Evolutionary conservation across 768 basidiomycete genomes (phyloP).

Genomic region (Auricularia heimuer): DNA sequence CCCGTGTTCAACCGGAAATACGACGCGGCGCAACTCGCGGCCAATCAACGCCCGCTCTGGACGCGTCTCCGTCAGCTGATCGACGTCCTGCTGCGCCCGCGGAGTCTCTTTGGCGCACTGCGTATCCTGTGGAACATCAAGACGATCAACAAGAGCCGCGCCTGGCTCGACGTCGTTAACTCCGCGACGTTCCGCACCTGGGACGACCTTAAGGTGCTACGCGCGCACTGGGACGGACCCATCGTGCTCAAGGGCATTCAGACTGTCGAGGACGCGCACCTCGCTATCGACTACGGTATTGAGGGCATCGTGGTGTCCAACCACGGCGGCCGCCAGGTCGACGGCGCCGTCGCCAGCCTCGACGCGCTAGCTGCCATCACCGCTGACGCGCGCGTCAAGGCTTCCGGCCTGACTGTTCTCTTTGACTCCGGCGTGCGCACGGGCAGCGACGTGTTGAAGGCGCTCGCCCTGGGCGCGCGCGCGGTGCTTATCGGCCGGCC

Average conservation of each 20-base stretch:
- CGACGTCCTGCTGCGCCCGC: not conserved
- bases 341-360: constrained; percentile 68
- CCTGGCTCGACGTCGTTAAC: constrained; percentile 22
- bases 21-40: not conserved
- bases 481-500: constrained; percentile 71
- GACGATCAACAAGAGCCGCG: not conserved
- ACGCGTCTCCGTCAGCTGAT: not conserved
- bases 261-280: constrained; percentile 57
- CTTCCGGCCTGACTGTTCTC: constrained; percentile 54
- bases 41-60: not conserved
- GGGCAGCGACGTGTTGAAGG: constrained; percentile 55
- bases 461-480: constrained; percentile 73
- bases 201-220: constrained; percentile 61
- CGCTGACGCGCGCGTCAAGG: constrained; percentile 46
- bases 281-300: constrained; percentile 49
- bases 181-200: constrained; percentile 56
- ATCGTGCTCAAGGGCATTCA: constrained; percentile 74
- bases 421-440: constrained; percentile 69
- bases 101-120: not conserved
- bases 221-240: constrained; percentile 69
- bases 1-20: constrained; percentile 48
- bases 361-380: constrained; percentile 62
- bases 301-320: constrained; percentile 76
- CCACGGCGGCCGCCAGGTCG: constrained; percentile 46
- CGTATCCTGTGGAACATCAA: not conserved